A percentile compares a stretch with the other conserved stretches of the same genome.
phyloP scores from a whole-genome alignment of 805 yeast genomes.

The Brettanomyces nanus region DNA sequence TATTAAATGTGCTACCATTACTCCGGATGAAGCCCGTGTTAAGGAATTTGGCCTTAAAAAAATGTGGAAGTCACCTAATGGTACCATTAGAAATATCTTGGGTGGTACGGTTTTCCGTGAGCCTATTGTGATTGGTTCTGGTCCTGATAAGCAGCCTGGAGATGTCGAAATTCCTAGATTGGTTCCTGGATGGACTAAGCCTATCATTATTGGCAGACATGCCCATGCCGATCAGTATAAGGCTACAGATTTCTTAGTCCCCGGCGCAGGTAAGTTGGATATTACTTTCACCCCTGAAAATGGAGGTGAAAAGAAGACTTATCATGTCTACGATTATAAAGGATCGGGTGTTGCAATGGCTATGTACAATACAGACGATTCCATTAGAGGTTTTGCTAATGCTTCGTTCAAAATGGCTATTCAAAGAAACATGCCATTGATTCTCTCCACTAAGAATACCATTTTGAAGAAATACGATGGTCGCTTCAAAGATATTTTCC shows the following conservation, averaged over 20 bases:
- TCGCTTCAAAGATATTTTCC: slow-evolving; percentile 73
- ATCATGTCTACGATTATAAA: slow-evolving; percentile 54
- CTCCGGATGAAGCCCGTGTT: slow-evolving; percentile 77
- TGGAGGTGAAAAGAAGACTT: slow-evolving; percentile 40
- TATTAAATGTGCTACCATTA: slow-evolving; percentile 78
- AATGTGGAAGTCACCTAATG: slow-evolving; percentile 85
- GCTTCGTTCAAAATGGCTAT: slow-evolving; percentile 72
- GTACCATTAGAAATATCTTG: slow-evolving; percentile 72
- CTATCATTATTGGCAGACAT: slow-evolving; percentile 80
- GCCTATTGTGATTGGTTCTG: slow-evolving; percentile 62
- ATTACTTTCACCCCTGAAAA: slow-evolving; percentile 58
- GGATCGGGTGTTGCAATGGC: slow-evolving; percentile 70
- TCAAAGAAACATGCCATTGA: slow-evolving; percentile 53
- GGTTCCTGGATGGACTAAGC: slow-evolving; percentile 74
- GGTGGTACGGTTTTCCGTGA: slow-evolving; percentile 84
- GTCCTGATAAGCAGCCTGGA: slow-evolving; percentile 16
- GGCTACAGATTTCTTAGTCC: slow-evolving; percentile 65
- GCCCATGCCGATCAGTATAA: slow-evolving; percentile 82
- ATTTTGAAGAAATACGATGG: slow-evolving; percentile 79
- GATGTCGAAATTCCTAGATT: slow-evolving; percentile 57
- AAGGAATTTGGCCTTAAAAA: slow-evolving; percentile 63
- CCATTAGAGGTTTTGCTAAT: slow-evolving; percentile 71
- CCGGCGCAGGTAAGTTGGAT: slow-evolving; percentile 59
- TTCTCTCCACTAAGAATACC: slow-evolving; percentile 70
- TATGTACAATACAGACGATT: slow-evolving; percentile 78